phyloP scores from a whole-genome alignment of 495 filamentous ascomycete species.

The Oleoguttula mirabilis region DNA sequence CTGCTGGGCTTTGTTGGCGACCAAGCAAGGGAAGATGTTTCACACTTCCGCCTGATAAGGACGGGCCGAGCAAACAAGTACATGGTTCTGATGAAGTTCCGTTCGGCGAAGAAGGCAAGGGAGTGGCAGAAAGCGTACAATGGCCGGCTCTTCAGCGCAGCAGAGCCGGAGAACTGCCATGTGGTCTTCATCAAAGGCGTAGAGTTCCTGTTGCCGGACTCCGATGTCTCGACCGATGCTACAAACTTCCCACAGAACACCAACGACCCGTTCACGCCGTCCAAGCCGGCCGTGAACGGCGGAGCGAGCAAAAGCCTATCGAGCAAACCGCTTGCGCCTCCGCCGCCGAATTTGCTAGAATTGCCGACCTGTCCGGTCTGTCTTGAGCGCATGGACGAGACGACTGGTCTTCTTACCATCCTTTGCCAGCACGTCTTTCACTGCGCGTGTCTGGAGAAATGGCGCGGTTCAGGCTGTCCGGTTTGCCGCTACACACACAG shows the following conservation, averaged over 20 bases:
- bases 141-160: conserved; percentile 85
- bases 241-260: conserved; percentile 42
- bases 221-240: conserved; percentile 27
- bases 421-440: conserved; percentile 98
- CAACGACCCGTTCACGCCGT: conserved; percentile 53
- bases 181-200: conserved; percentile 93
- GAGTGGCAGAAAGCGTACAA: conserved; percentile 82
- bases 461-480: conserved; percentile 86
- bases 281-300: conserved; percentile 10
- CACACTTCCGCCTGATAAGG: conserved; percentile 90
- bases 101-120: conserved; percentile 57
- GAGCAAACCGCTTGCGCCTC: conserved; percentile 78
- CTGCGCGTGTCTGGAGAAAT: conserved; percentile 91
- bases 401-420: conserved; percentile 85
- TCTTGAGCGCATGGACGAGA: conserved; percentile 96
- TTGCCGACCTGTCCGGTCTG: conserved; percentile 94
- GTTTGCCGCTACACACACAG: conserved; percentile 79
- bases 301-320: conserved; percentile 36
- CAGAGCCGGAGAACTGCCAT: conserved; percentile 95
- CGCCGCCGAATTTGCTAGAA: conserved; percentile 79
- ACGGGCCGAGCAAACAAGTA: conserved; percentile 82
- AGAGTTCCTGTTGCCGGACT: conserved; percentile 43
- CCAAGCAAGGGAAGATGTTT: conserved; percentile 74
- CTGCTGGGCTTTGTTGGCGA: conserved; percentile 90
- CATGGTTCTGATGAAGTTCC: conserved; percentile 95